These are phyloP conservation scores for Bacterosira constricta DNA, from an alignment of 108 stramenopile species.

Conservation along the genomic window DNA sequence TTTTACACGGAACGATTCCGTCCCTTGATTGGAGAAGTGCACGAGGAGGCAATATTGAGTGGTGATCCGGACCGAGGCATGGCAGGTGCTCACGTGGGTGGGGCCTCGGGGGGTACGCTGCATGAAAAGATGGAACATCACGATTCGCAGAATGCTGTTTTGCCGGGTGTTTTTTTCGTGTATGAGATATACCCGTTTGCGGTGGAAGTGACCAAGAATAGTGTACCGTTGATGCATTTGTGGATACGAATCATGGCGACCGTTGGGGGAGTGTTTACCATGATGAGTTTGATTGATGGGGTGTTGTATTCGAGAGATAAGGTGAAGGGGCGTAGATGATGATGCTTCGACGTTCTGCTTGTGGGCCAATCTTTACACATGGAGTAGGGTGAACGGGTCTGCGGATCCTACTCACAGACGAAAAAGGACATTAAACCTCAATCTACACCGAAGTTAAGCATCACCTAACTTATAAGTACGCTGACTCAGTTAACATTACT, in stretches of 20 bases:
- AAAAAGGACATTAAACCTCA: too few relatives aligned
- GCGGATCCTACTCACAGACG: too few relatives aligned
- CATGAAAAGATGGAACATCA: constrained; percentile 78
- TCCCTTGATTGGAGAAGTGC: constrained; percentile 81
- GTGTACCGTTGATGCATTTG: constrained; percentile 86
- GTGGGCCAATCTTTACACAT: too few relatives aligned
- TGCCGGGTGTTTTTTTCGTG: constrained; percentile 97
- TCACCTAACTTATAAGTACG: too few relatives aligned
- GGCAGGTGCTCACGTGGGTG: constrained; percentile 52
- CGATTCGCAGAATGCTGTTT: constrained; percentile 71
- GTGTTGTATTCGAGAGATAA: constrained; percentile 54
- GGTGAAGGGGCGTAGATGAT: constrained; percentile 20
- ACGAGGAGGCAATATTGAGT: constrained; percentile 44
- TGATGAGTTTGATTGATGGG: constrained; percentile 76
- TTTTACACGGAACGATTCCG: constrained; percentile 89
- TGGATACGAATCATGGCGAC: constrained; percentile 93
- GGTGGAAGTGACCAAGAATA: constrained; percentile 80
- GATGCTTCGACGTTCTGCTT: neutral
- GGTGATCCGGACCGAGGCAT: constrained; percentile 45
- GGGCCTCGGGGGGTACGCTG: constrained; percentile 53
- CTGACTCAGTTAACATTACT: too few relatives aligned
- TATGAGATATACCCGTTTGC: constrained; percentile 98
- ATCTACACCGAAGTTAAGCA: too few relatives aligned
- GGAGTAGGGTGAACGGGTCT: too few relatives aligned
- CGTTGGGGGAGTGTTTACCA: constrained; percentile 93